phyloP scores from a whole-genome alignment of 176 grass and related monocot genomes.

The barley (Hordeum vulgare) region MorexV3_pseudomolecules_assembly NC_058522.1:382953233-382953732 shows the following conservation, averaged over 20 bases:
- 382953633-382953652: constrained; percentile 34
- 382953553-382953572: constrained; percentile 76
- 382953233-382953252: neutral
- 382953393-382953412: neutral
- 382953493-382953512: constrained; percentile 67
- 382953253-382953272: neutral
- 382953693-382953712: constrained; percentile 10
- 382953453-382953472: constrained; percentile 43
- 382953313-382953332: neutral
- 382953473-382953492: constrained; percentile 67
- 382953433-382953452: neutral
- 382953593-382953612: constrained; percentile 50
- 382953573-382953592: constrained; percentile 56
- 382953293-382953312: constrained; percentile 13
- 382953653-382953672: constrained; percentile 41
- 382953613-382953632: constrained; percentile 54
- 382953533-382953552: constrained; percentile 86
- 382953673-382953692: constrained; percentile 61
- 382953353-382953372: neutral
- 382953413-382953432: constrained; percentile 3
- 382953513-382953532: constrained; percentile 61
- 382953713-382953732: constrained; percentile 1
- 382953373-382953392: neutral
- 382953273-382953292: neutral
- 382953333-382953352: neutral